Base-by-base conservation (phyloP, 2,329 filamentous ascomycete genomes). In the Fusarium nanum region DNA sequence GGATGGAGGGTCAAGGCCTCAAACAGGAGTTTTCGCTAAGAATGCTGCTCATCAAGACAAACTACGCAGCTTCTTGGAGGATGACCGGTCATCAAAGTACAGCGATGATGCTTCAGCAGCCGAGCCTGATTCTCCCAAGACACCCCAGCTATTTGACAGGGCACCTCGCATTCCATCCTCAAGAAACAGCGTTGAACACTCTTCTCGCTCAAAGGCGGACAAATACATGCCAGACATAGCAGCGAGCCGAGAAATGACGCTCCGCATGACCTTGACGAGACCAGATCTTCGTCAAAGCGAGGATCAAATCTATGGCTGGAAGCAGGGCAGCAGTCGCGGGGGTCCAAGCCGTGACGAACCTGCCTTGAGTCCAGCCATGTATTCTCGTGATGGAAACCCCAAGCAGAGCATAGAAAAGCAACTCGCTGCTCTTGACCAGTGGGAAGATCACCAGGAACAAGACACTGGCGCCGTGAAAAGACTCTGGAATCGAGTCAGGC, bases 191-290 rank as follows among this genome's bases (percentile, higher is more conserved):
- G 73, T 76, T 11, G 77, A 78, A 32, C 72, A 76, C 22, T 68
- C 73, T 7, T 40, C 57, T 28, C 32, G 76, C 37, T 67, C 73
- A 60, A 81, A 81, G 65, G 71, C 74, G 40, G 83, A 83, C 60
- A 85, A 67, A 32, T 42, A 86, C 72, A 80, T 83, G 13, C 86
- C 88, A 49, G 84, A 83, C 7, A 81, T 87, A 4, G 82, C 85
- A 0, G 85, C 86, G 34, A 91, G 88, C 58, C 77, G 94, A 34
- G 94, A 98, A 79, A 98, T 98, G 94, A 98, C 96, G 5, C 82
- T 98, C 50, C 92, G 94, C 50, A 97, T 98, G 94, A 98, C 95
- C 0, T 86, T 98, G 57, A 98, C 96, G 6, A 86, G 94, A 48
- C 93, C 94, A 0, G 95, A 98, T 77, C 85, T 98, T 49, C 90